Percentiles rank a stretch among this genome's conserved stretches.
Evolutionary conservation across 176 grass and related monocot genomes (phyloP).

Genomic region (Zea mays): DNA sequence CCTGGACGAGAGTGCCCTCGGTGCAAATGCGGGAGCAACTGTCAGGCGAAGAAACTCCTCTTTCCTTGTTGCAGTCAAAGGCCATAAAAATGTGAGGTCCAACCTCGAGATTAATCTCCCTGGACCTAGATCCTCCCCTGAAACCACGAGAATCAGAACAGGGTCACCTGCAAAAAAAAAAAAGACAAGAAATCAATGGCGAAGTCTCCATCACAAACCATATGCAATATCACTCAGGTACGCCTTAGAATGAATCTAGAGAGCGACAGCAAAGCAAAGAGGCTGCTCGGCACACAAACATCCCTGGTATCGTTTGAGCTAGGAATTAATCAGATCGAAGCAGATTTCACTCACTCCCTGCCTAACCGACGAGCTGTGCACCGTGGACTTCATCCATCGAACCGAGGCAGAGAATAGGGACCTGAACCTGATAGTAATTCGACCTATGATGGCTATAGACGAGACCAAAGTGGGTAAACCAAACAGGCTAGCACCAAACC

Average conservation of each 20-base stretch:
- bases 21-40: slow-evolving; percentile 32
- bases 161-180: slow-evolving; percentile 16
- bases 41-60: slow-evolving; percentile 47
- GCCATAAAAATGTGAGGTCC: slow-evolving; percentile 71
- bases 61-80: slow-evolving; percentile 66
- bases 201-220: neutral
- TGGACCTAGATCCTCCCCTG: neutral
- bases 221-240: neutral
- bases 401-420: neutral
- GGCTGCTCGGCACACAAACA: neutral
- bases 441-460: neutral
- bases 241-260: neutral
- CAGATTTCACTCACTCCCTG: neutral
- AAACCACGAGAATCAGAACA: slow-evolving; percentile 23
- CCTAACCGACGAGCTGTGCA: neutral
- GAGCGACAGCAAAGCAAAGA: neutral
- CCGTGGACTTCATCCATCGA: neutral
- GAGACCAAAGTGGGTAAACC: neutral
- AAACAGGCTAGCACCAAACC: neutral
- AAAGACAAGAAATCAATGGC: neutral
- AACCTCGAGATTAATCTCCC: slow-evolving; percentile 15
- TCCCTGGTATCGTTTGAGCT: neutral
- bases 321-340: neutral
- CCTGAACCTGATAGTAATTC: neutral
- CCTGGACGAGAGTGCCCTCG: slow-evolving; percentile 35